Conservation (phyloP, 1,284 basidiomycete species). For the Cryptococcus deneoformans region DNA sequence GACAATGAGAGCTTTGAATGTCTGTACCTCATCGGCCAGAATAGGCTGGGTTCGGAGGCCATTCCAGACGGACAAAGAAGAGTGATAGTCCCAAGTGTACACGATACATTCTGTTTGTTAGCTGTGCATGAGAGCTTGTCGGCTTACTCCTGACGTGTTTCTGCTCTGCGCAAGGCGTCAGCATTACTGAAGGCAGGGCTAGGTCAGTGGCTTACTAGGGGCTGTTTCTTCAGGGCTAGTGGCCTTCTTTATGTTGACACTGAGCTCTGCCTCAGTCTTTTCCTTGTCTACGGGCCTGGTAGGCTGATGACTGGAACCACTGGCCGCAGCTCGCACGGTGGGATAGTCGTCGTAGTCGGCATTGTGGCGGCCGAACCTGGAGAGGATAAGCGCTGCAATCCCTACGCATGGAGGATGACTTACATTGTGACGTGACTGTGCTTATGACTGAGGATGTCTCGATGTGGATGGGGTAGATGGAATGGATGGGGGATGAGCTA, state of each 20-base stretch:
- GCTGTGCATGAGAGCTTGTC: neutral
- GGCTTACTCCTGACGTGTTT: slow-evolving; percentile 92
- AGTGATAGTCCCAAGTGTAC: slow-evolving; percentile 97
- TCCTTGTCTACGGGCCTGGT: slow-evolving; percentile 96
- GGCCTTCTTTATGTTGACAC: slow-evolving; percentile 93
- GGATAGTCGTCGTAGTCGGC: slow-evolving; percentile 39
- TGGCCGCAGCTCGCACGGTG: slow-evolving; percentile 28
- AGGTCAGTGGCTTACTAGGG: slow-evolving; percentile 35
- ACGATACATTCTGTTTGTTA: slow-evolving; percentile 78
- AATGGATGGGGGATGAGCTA: too few relatives aligned
- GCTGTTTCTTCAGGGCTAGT: slow-evolving; percentile 89
- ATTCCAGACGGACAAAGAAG: slow-evolving; percentile 96
- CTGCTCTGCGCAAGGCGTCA: slow-evolving; percentile 60
- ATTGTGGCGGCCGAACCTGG: slow-evolving; percentile 34
- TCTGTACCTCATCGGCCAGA: slow-evolving; percentile 89
- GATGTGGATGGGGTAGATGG: neutral
- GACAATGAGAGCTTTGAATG: slow-evolving; percentile 92
- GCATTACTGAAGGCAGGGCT: neutral
- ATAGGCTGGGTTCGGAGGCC: slow-evolving; percentile 92
- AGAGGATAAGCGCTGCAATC: neutral
- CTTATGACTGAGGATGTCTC: neutral
- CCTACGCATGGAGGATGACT: neutral
- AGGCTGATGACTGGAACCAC: slow-evolving; percentile 63
- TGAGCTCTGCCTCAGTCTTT: slow-evolving; percentile 88
- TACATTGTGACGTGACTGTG: neutral